Evolutionary conservation across 805 yeast species (phyloP).

Genomic region (Sugiyamaella mastotermitis): DNA sequence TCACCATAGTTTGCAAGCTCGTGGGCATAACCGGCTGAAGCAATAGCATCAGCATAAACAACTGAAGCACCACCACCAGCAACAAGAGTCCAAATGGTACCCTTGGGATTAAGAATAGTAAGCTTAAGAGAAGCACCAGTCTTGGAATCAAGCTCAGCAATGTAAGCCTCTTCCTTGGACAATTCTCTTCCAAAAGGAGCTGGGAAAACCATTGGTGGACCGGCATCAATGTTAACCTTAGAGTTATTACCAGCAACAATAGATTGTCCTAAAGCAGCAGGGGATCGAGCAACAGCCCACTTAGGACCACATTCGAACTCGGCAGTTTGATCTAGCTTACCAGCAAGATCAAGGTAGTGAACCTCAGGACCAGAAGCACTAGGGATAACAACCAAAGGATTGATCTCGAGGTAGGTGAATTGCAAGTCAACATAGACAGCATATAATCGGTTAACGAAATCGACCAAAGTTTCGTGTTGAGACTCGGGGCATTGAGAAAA

Average conservation of each 20-base stretch:
- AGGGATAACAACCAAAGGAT: constrained; percentile 41
- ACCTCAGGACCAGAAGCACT: constrained; percentile 34
- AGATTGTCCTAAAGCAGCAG: constrained; percentile 34
- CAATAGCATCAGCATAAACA: constrained; percentile 43
- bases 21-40: constrained; percentile 39
- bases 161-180: constrained; percentile 40
- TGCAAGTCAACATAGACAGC: constrained; percentile 43
- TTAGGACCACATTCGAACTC: constrained; percentile 45
- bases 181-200: constrained; percentile 44
- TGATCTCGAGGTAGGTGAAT: constrained; percentile 42
- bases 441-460: constrained; percentile 40
- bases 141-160: constrained; percentile 43
- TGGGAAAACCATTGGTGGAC: constrained; percentile 45
- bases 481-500: constrained; percentile 35
- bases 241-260: constrained; percentile 18
- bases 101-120: constrained; percentile 37
- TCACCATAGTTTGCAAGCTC: constrained; percentile 44
- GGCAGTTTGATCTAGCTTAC: constrained; percentile 43
- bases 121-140: constrained; percentile 43
- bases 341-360: constrained; percentile 42
- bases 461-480: constrained; percentile 37
- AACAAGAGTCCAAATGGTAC: constrained; percentile 42
- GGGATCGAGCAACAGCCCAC: constrained; percentile 43
- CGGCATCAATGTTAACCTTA: constrained; percentile 34
- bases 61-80: constrained; percentile 47